These are phyloP conservation scores for Paramecium sexaurelia DNA, from an alignment of 73 alveolate species.

Conservation along the genomic window DNA sequence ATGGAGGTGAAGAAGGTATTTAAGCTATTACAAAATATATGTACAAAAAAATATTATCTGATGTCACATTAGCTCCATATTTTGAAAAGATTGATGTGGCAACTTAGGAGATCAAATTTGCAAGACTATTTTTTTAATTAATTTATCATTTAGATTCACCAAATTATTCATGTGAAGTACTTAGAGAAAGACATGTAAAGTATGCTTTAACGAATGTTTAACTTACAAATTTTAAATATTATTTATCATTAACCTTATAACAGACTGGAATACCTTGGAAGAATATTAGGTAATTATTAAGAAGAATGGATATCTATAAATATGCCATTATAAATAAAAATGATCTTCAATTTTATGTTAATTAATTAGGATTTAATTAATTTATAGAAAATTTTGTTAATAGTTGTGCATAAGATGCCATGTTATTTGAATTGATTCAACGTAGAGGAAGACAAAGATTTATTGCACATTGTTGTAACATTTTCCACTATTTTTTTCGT, in stretches of 20 bases:
- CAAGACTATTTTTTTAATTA: constrained; percentile 27
- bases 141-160: constrained; percentile 53
- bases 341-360: not conserved
- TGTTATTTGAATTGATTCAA: not conserved
- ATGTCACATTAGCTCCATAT: constrained; percentile 20
- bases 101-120: not conserved
- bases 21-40: not conserved
- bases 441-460: not conserved
- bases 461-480: not conserved
- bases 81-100: not conserved
- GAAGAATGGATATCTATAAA: constrained; percentile 55
- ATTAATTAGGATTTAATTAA: not conserved
- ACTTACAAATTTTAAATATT: constrained; percentile 12
- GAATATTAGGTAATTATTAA: not conserved
- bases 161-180: constrained; percentile 25
- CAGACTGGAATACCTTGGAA: not conserved
- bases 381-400: constrained; percentile 12
- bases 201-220: not conserved
- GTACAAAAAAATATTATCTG: constrained; percentile 9
- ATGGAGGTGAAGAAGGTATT: constrained; percentile 42
- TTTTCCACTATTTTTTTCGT: constrained; percentile 4
- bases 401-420: constrained; percentile 10
- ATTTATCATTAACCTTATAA: not conserved
- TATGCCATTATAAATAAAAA: constrained; percentile 15
- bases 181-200: constrained; percentile 34